phyloP scores from a whole-genome alignment of 2,329 filamentous ascomycete genomes.

The Gaeumannomyces tritici region DNA sequence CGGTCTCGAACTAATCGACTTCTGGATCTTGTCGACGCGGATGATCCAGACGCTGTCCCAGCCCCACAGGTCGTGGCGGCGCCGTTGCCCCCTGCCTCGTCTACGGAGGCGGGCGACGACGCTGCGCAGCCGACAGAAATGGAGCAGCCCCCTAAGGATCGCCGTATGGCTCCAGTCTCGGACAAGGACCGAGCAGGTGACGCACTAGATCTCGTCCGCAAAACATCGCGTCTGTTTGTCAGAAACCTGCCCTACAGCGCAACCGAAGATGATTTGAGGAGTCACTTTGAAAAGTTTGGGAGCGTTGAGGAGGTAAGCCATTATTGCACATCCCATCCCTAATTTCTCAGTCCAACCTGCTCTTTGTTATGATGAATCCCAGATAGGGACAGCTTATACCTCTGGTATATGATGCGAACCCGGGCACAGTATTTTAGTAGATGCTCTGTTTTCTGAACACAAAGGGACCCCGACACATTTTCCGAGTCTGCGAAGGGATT shows the following conservation, averaged over 20 bases:
- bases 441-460: constrained; percentile 83
- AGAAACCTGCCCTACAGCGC: constrained; percentile 79
- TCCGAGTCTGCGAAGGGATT: constrained; percentile 9
- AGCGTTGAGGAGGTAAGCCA: constrained; percentile 75
- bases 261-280: constrained; percentile 66
- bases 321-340: constrained; percentile 13
- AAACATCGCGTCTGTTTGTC: constrained; percentile 74
- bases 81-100: neutral
- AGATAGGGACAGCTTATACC: constrained; percentile 99
- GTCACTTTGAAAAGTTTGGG: constrained; percentile 64
- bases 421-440: constrained; percentile 99
- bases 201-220: constrained; percentile 49
- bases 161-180: neutral
- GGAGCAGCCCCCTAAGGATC: neutral
- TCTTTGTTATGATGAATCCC: constrained; percentile 72
- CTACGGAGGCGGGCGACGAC: neutral
- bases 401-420: constrained; percentile 77
- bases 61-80: constrained; percentile 5
- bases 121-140: neutral
- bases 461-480: constrained; percentile 9
- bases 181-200: constrained; percentile 14
- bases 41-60: constrained; percentile 30
- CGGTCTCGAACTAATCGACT: constrained; percentile 79
- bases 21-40: constrained; percentile 73
- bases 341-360: constrained; percentile 4